Evolutionary conservation across 1,284 basidiomycete species (phyloP).

Genomic region (Trichosporon ovoides): DNA sequence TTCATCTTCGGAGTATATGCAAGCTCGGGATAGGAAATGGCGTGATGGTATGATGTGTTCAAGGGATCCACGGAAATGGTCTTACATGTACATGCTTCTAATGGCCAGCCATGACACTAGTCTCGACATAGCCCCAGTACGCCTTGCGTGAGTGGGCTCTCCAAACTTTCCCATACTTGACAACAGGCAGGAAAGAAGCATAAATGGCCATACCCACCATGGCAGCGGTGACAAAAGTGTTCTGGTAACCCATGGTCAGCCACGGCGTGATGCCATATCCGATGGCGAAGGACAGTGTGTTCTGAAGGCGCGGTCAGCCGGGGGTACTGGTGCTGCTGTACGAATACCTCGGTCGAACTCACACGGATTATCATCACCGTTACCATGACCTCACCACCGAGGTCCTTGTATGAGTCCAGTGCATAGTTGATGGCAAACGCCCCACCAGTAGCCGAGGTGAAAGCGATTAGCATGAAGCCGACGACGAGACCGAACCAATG

Average conservation of each 20-base stretch:
- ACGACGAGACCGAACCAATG: constrained; percentile 28
- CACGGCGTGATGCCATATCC: constrained; percentile 27
- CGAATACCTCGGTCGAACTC: constrained; percentile 1
- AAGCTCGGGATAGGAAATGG: background rate
- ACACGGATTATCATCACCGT: constrained; percentile 25
- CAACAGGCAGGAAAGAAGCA: constrained; percentile 18
- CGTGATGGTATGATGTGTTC: no score
- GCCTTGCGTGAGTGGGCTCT: constrained; percentile 3
- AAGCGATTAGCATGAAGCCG: constrained; percentile 23
- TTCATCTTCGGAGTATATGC: background rate
- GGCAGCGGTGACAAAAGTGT: constrained; percentile 23
- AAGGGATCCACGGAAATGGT: no score
- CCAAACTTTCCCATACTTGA: constrained; percentile 22
- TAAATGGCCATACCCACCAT: constrained; percentile 20
- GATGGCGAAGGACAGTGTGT: constrained; percentile 18
- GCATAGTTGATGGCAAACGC: constrained; percentile 28
- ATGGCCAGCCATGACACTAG: constrained; percentile 13
- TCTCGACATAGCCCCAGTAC: constrained; percentile 24
- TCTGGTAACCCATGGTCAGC: constrained; percentile 22
- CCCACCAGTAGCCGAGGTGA: constrained; percentile 22
- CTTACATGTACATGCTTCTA: background rate
- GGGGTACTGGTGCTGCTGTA: background rate
- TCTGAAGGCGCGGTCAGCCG: background rate
- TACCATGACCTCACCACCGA: constrained; percentile 25
- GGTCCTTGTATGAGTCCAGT: constrained; percentile 30